A percentile compares a stretch with the other conserved stretches of the same genome.
Evolutionary conservation across 495 filamentous ascomycete species (phyloP).

Genomic region (Xylaria telfairii): DNA sequence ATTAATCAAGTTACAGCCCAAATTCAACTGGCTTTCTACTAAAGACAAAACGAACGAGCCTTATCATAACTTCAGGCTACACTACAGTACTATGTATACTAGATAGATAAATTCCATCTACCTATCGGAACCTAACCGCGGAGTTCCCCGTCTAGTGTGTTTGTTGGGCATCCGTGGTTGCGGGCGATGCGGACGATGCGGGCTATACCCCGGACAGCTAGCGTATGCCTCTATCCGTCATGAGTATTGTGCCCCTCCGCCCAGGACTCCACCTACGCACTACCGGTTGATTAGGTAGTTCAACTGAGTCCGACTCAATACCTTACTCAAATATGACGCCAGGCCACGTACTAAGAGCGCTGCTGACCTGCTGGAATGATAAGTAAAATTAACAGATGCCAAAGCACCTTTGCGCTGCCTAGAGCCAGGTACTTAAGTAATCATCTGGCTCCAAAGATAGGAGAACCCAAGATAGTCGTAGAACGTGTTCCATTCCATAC

Average conservation of each 20-base stretch:
- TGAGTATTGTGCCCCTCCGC: constrained; percentile 9
- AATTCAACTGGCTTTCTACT: neutral
- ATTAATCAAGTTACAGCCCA: neutral
- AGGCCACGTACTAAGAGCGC: neutral
- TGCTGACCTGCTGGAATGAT: constrained; percentile 18
- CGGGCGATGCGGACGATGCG: neutral
- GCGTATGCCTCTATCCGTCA: constrained; percentile 14
- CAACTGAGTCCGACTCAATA: too few species aligned
- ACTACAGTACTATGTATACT: too few species aligned
- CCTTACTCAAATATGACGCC: neutral
- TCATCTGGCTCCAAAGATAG: constrained; percentile 15
- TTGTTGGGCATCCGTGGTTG: neutral
- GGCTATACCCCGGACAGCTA: neutral
- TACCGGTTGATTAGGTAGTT: neutral
- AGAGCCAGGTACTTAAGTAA: neutral
- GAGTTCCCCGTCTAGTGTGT: constrained; percentile 7
- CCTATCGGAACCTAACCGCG: neutral
- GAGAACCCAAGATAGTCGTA: neutral
- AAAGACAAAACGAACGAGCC: neutral
- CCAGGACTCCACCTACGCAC: constrained; percentile 5
- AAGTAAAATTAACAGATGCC: constrained; percentile 16
- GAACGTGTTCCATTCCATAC: neutral
- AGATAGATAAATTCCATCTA: too few species aligned
- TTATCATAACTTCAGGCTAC: too few species aligned
- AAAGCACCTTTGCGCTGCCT: neutral